These are phyloP conservation scores for Claviceps africana DNA, from an alignment of 2,329 filamentous ascomycete genomes.

Conservation along the genomic window DNA sequence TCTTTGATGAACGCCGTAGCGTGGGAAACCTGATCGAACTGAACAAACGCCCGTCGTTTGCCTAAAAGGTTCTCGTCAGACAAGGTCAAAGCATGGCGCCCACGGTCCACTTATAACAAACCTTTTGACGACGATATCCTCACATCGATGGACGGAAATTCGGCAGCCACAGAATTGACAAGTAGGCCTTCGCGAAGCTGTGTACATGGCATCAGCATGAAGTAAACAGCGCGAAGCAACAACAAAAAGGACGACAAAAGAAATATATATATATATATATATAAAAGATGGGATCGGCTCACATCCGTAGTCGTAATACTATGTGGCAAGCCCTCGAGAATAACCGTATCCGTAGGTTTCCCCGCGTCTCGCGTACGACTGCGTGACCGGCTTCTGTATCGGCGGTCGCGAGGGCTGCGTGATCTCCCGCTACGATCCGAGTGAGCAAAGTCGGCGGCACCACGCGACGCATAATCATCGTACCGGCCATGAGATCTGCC, in stretches of 20 bases:
- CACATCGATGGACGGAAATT: slow-evolving; percentile 25
- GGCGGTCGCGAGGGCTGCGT: slow-evolving; percentile 14
- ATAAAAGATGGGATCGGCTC: neutral
- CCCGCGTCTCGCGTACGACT: slow-evolving; percentile 25
- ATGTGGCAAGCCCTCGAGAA: slow-evolving; percentile 38
- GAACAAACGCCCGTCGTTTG: slow-evolving; percentile 26
- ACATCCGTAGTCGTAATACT: slow-evolving; percentile 38
- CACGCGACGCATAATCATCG: slow-evolving; percentile 10
- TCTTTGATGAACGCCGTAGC: slow-evolving; percentile 28
- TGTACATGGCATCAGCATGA: neutral
- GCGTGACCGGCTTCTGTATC: slow-evolving; percentile 19
- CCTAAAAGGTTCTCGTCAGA: slow-evolving; percentile 15
- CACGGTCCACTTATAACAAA: slow-evolving; percentile 6
- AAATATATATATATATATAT: neutral
- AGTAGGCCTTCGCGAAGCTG: slow-evolving; percentile 25
- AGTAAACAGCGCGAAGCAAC: neutral
- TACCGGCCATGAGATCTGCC: slow-evolving; percentile 8
- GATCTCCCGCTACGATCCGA: slow-evolving; percentile 9
- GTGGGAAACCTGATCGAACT: slow-evolving; percentile 26
- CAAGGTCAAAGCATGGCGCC: neutral
- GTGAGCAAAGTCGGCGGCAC: slow-evolving; percentile 2
- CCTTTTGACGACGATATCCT: slow-evolving; percentile 24
- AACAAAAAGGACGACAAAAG: neutral
- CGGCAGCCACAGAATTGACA: slow-evolving; percentile 19
- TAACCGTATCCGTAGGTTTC: slow-evolving; percentile 35